A percentile compares a stretch with the other conserved stretches of the same genome.
Conservation (phyloP, 495 filamentous ascomycete genomes). For the Penicillium lividum region DNA sequence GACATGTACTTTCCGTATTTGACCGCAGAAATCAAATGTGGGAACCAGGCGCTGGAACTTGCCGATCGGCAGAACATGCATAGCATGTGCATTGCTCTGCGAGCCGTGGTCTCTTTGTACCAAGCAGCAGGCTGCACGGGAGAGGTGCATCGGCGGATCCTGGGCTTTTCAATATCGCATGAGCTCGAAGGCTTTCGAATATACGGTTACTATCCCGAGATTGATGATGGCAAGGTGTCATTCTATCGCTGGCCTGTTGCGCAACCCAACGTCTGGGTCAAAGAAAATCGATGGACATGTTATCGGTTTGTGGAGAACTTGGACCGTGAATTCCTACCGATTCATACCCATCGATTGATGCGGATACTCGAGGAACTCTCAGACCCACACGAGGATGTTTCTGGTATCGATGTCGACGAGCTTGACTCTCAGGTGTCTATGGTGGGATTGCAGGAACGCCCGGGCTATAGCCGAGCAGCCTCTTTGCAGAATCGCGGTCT, state of each 20-base stretch:
- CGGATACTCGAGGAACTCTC: constrained; percentile 4
- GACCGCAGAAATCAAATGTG: constrained; percentile 40
- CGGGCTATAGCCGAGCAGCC: constrained; percentile 6
- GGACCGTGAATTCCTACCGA: constrained; percentile 10
- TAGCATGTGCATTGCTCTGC: constrained; percentile 33
- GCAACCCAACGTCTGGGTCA: constrained; percentile 5
- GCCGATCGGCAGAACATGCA: constrained; percentile 41
- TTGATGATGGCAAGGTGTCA: constrained; percentile 9
- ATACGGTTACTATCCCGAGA: constrained; percentile 11
- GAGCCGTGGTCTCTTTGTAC: constrained; percentile 28
- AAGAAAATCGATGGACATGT: constrained; percentile 11
- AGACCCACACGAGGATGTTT: constrained; percentile 4
- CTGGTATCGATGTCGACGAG: constrained; percentile 4
- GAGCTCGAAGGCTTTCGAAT: constrained; percentile 19
- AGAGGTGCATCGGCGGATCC: constrained; percentile 26
- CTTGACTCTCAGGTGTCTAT: constrained; percentile 8
- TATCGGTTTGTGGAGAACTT: constrained; percentile 7
- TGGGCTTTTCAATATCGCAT: constrained; percentile 52
- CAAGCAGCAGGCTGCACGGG: constrained; percentile 16
- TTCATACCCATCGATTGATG: constrained; percentile 8
- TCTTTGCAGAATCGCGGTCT: constrained; percentile 12
- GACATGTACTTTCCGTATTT: constrained; percentile 44
- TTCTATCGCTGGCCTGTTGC: constrained; percentile 9
- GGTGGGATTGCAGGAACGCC: constrained; percentile 11
- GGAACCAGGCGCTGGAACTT: constrained; percentile 32